These are phyloP conservation scores for Scutellaria baicalensis DNA, from an alignment of 257 asterid species.

Conservation along the genomic window DNA sequence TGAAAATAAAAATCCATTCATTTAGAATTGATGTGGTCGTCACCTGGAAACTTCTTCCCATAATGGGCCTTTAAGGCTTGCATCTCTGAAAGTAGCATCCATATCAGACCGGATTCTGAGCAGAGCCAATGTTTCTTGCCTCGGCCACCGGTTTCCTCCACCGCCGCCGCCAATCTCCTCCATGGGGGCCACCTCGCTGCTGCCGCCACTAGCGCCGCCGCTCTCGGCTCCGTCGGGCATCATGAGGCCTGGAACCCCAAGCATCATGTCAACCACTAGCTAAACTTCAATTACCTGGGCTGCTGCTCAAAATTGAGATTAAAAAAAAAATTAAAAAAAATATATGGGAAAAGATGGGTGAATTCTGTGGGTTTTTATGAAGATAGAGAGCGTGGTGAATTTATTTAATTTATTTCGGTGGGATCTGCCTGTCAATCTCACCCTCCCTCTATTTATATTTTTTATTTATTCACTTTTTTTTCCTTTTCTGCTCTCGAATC, in stretches of 20 bases:
- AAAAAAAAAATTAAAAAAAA: slow-evolving; percentile 27
- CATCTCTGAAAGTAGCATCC: slow-evolving; percentile 75
- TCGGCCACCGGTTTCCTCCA: slow-evolving; percentile 88
- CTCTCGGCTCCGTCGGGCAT: slow-evolving; percentile 33
- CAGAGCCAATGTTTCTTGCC: slow-evolving; percentile 83
- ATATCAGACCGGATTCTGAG: slow-evolving; percentile 84
- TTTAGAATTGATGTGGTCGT: not conserved
- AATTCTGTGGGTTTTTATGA: slow-evolving; percentile 74
- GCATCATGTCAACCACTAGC: slow-evolving; percentile 29
- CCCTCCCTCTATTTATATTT: slow-evolving; percentile 24
- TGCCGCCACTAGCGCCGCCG: slow-evolving; percentile 67
- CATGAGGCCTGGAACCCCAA: slow-evolving; percentile 42
- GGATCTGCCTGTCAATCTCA: slow-evolving; percentile 96
- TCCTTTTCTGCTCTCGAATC: slow-evolving; percentile 44
- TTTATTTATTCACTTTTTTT: slow-evolving; percentile 13
- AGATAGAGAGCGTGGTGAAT: slow-evolving; percentile 79
- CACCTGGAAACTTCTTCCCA: slow-evolving; percentile 98
- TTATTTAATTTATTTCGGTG: slow-evolving; percentile 76
- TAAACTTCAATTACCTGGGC: slow-evolving; percentile 18
- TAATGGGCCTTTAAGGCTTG: slow-evolving; percentile 90
- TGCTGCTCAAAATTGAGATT: not conserved
- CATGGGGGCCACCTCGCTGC: slow-evolving; percentile 49
- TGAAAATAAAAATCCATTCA: not conserved
- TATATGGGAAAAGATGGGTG: slow-evolving; percentile 55
- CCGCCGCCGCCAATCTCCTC: slow-evolving; percentile 25